A percentile compares a stretch with the other conserved stretches of the same genome.
phyloP scores from a whole-genome alignment of 2,329 filamentous ascomycete genomes.

The Trichoderma atrobrunneum region DNA sequence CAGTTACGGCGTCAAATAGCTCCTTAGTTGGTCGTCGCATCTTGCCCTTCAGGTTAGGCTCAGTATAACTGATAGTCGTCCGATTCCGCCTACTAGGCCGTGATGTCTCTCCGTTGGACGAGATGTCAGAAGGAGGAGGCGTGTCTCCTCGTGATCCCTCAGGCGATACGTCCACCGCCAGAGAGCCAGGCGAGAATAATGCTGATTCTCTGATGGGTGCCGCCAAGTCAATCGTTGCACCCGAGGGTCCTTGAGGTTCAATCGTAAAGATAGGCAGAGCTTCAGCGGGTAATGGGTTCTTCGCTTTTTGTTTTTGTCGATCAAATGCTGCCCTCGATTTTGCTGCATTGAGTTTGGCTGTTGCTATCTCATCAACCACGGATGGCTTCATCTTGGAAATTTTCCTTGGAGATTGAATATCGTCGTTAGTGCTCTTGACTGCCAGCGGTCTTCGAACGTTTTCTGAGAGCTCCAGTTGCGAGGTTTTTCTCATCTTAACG shows the following conservation, averaged over 20 bases:
- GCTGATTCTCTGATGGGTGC: slow-evolving; percentile 39
- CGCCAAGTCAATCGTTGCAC: slow-evolving; percentile 24
- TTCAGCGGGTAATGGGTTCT: slow-evolving; percentile 25
- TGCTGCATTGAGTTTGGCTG: slow-evolving; percentile 39
- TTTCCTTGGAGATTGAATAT: slow-evolving; percentile 59
- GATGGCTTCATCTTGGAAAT: slow-evolving; percentile 36
- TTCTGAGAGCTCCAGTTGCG: slow-evolving; percentile 28
- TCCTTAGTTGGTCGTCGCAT: slow-evolving; percentile 80
- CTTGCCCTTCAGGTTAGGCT: slow-evolving; percentile 77
- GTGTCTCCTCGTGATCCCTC: slow-evolving; percentile 48
- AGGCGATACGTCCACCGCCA: slow-evolving; percentile 40
- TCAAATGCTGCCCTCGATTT: slow-evolving; percentile 30
- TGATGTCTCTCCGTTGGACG: slow-evolving; percentile 53
- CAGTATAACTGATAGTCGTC: slow-evolving; percentile 72
- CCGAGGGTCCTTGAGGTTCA: slow-evolving; percentile 21
- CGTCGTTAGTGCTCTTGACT: slow-evolving; percentile 59
- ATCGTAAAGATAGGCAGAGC: slow-evolving; percentile 22
- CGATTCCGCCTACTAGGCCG: slow-evolving; percentile 66
- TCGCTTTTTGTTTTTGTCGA: slow-evolving; percentile 29
- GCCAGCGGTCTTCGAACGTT: slow-evolving; percentile 48
- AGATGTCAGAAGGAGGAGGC: slow-evolving; percentile 59
- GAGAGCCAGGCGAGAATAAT: slow-evolving; percentile 48
- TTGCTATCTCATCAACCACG: slow-evolving; percentile 36
- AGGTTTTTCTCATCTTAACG: slow-evolving; percentile 42
- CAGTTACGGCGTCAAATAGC: slow-evolving; percentile 69